Percentiles rank a stretch among this genome's conserved stretches.
Evolutionary conservation across 169 alveolate genomes (phyloP).

Genomic region (Cryptosporidium bovis): DNA sequence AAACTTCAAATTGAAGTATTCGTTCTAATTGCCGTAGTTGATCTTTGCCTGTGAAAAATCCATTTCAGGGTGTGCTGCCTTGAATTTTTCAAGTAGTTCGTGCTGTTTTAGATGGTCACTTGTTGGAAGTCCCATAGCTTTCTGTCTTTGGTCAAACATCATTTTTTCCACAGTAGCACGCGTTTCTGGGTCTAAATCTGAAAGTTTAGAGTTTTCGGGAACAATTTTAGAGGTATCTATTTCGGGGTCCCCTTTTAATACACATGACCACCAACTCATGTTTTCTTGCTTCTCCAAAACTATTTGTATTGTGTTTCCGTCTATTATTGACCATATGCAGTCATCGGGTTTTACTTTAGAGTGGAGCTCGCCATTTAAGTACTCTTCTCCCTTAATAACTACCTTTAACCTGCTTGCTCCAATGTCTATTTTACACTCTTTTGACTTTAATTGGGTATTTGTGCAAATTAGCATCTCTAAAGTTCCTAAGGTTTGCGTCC

Average conservation of each 20-base stretch:
- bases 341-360: constrained; percentile 93
- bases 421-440: constrained; percentile 76
- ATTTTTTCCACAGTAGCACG: constrained; percentile 96
- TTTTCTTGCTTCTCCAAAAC: constrained; percentile 91
- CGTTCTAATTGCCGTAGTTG: constrained; percentile 79
- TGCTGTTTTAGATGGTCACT: constrained; percentile 92
- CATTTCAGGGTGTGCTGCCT: constrained; percentile 97
- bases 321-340: constrained; percentile 95
- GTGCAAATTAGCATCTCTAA: constrained; percentile 80
- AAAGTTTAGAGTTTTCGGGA: constrained; percentile 96
- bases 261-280: constrained; percentile 97
- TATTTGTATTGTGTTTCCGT: constrained; percentile 86
- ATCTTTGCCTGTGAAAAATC: constrained; percentile 96
- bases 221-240: constrained; percentile 96
- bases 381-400: constrained; percentile 79
- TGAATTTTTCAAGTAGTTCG: constrained; percentile 92
- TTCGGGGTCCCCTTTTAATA: constrained; percentile 92
- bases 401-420: constrained; percentile 80
- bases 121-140: constrained; percentile 94
- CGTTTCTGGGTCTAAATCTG: constrained; percentile 96
- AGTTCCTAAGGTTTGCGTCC: constrained; percentile 91
- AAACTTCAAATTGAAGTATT: neutral
- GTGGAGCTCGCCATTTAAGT: constrained; percentile 91
- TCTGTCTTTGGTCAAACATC: constrained; percentile 95
- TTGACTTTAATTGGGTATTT: constrained; percentile 77